phyloP scores from a whole-genome alignment of 106 monocot species.

The Posidonia australis region DNA sequence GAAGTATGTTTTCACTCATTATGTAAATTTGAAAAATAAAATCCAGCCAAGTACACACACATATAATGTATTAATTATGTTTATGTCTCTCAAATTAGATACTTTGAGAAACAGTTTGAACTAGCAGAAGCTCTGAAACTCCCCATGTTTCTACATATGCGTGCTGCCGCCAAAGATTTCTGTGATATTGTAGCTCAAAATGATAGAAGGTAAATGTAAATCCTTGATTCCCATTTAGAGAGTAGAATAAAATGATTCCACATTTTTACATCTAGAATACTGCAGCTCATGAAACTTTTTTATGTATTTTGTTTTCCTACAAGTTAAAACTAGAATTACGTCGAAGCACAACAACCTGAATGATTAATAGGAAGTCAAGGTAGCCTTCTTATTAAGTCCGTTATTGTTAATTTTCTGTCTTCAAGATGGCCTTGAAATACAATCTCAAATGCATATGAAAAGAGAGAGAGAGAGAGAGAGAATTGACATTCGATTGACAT shows the following conservation, averaged over 20 bases:
- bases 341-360: no score
- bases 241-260: not conserved
- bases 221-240: no score
- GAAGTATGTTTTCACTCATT: conserved; percentile 40
- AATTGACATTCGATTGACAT: no score
- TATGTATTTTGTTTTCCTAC: no score
- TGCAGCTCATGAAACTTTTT: no score
- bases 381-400: no score
- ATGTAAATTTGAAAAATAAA: not conserved
- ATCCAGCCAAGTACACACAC: not conserved
- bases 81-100: conserved; percentile 35
- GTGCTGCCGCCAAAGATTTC: conserved; percentile 89
- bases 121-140: conserved; percentile 75
- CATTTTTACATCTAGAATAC: conserved; percentile 1
- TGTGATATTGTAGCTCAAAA: conserved; percentile 68
- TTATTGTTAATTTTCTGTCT: no score
- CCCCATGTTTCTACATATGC: conserved; percentile 99
- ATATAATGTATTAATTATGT: not conserved
- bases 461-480: no score
- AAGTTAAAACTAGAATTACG: no score
- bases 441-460: no score
- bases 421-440: no score
- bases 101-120: conserved; percentile 92
- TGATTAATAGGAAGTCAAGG: no score
- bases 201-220: conserved; percentile 38